These are phyloP conservation scores for Eucalyptus curtisii DNA, from an alignment of 345 rosid genomes.

Conservation along the genomic window DNA sequence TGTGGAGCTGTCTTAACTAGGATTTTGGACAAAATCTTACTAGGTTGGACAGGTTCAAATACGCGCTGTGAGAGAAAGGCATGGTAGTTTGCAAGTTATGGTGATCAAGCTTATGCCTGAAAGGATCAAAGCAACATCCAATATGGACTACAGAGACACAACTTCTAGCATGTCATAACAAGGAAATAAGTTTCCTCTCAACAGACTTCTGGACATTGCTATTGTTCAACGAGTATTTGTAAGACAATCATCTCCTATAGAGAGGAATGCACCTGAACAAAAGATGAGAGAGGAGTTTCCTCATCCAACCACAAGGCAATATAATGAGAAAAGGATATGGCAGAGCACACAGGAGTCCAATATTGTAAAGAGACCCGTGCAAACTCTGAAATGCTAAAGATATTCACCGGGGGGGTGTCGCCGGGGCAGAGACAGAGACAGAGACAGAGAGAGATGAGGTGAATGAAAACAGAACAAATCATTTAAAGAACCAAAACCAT, in stretches of 20 bases:
- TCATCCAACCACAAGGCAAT: neutral
- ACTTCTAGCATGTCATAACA: neutral
- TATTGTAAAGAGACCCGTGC: neutral
- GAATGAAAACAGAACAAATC: neutral
- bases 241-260: neutral
- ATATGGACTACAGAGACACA: neutral
- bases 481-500: neutral
- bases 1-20: neutral
- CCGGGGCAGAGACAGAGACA: neutral
- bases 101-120: neutral
- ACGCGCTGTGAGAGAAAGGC: neutral
- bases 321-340: neutral
- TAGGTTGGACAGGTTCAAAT: neutral
- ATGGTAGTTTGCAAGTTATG: neutral
- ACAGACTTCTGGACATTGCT: neutral
- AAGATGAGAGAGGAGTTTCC: neutral
- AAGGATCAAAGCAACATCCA: neutral
- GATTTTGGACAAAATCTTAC: neutral
- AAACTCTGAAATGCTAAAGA: neutral
- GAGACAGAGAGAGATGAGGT: neutral
- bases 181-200: neutral
- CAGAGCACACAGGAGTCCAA: neutral
- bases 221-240: neutral
- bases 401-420: neutral
- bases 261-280: neutral